A percentile compares a stretch with the other conserved stretches of the same genome.
Conservation (phyloP, 768 basidiomycete genomes). For the Infundibulicybe gibba region DNA sequence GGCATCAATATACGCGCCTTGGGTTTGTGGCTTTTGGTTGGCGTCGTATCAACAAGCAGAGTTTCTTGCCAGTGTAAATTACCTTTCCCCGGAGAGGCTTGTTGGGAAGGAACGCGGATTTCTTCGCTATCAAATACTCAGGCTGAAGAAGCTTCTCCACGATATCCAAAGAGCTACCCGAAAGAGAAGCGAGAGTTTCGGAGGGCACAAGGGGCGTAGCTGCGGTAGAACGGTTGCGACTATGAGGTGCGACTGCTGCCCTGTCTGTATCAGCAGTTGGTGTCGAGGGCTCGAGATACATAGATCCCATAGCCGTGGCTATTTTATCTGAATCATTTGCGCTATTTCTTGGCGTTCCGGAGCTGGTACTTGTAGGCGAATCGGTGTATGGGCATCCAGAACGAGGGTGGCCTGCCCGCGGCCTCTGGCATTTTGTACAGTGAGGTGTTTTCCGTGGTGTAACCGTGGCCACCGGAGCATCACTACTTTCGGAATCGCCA, state of each 20-base stretch:
- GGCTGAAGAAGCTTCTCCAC: constrained; percentile 43
- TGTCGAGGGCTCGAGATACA: constrained; percentile 30
- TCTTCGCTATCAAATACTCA: constrained; percentile 30
- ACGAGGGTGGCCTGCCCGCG: constrained; percentile 57
- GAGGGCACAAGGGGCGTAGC: constrained; percentile 21
- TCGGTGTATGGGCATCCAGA: constrained; percentile 53
- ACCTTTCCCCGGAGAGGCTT: constrained; percentile 26
- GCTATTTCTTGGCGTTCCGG: constrained; percentile 4
- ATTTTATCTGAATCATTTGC: constrained; percentile 21
- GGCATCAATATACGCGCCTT: constrained; percentile 38
- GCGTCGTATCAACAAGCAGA: constrained; percentile 11
- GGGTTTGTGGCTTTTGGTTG: constrained; percentile 19
- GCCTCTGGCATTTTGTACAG: constrained; percentile 54
- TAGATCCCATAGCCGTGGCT: constrained; percentile 40
- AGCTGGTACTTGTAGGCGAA: constrained; percentile 13
- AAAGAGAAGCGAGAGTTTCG: constrained; percentile 49
- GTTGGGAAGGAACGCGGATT: constrained; percentile 4
- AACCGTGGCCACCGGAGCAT: constrained; percentile 10
- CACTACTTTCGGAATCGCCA: no score
- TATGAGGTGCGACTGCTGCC: constrained; percentile 24
- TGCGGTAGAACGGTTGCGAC: constrained; percentile 25
- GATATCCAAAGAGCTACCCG: constrained; percentile 40
- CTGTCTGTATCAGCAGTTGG: constrained; percentile 25
- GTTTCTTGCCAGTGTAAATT: constrained; percentile 31
- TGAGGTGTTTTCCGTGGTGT: constrained; percentile 49